phyloP scores from a whole-genome alignment of 768 basidiomycete genomes.

The Suillus discolor region DNA sequence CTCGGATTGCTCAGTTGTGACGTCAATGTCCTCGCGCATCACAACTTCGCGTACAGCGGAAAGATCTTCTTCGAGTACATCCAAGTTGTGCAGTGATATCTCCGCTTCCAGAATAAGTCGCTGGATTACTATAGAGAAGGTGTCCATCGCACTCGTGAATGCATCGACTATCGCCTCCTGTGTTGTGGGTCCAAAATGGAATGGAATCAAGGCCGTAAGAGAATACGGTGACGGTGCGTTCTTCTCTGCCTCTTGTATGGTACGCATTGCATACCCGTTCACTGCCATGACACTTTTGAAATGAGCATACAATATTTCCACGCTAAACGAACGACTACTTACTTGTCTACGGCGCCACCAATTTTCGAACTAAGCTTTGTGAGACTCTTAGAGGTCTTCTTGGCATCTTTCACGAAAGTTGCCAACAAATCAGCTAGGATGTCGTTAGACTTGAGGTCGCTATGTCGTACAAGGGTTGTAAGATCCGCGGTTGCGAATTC shows the following conservation, averaged over 20 bases:
- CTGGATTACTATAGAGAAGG: conserved; percentile 51
- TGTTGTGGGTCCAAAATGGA: conserved; percentile 35
- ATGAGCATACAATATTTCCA: background rate
- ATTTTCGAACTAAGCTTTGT: conserved; percentile 67
- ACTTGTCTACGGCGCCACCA: conserved; percentile 77
- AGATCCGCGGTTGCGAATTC: conserved; percentile 79
- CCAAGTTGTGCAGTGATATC: conserved; percentile 53
- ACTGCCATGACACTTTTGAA: conserved; percentile 36
- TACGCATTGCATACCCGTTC: conserved; percentile 68
- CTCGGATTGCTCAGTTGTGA: conserved; percentile 48
- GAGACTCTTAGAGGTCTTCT: conserved; percentile 57
- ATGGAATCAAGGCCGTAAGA: conserved; percentile 42
- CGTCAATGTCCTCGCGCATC: conserved; percentile 54
- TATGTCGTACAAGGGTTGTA: conserved; percentile 59
- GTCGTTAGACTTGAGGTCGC: conserved; percentile 64
- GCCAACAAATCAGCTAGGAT: conserved; percentile 50
- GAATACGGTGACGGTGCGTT: conserved; percentile 29
- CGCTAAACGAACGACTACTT: conserved; percentile 23
- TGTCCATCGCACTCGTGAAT: conserved; percentile 65
- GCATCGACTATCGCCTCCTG: conserved; percentile 51
- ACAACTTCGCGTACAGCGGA: conserved; percentile 58
- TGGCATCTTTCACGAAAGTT: conserved; percentile 63
- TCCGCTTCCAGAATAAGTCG: conserved; percentile 73
- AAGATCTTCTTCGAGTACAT: conserved; percentile 64
- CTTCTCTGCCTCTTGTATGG: conserved; percentile 45